phyloP scores from a whole-genome alignment of 768 basidiomycete species.

The Mycena maculata region DNA sequence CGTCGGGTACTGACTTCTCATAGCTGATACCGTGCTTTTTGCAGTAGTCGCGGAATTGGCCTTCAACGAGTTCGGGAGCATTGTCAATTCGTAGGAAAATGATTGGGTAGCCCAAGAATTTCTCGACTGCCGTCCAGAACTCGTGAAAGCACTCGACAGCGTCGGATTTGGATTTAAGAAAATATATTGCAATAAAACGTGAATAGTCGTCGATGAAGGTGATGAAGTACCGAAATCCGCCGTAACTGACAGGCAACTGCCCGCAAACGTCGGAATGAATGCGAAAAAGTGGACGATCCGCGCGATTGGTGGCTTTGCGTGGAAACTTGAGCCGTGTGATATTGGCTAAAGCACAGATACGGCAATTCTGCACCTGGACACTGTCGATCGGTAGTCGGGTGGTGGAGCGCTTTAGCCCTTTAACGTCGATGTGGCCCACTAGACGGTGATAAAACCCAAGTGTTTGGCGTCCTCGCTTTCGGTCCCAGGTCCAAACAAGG shows the following conservation, averaged over 20 bases:
- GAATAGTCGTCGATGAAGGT: conserved; percentile 42
- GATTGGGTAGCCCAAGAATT: not conserved
- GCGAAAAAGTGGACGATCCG: conserved; percentile 26
- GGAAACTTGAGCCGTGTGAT: conserved; percentile 30
- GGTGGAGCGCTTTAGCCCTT: conserved; percentile 31
- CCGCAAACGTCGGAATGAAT: conserved; percentile 38
- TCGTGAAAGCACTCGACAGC: conserved; percentile 21
- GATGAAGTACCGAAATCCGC: conserved; percentile 36
- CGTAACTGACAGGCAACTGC: conserved; percentile 19
- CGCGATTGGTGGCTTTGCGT: conserved; percentile 13
- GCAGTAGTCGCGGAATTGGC: conserved; percentile 32
- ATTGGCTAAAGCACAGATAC: conserved; percentile 29
- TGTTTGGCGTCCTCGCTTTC: not conserved
- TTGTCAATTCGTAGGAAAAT: conserved; percentile 36
- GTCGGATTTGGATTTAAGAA: conserved; percentile 14
- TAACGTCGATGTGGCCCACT: conserved; percentile 37
- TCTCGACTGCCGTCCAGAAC: conserved; percentile 19
- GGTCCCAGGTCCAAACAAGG: conserved; percentile 18
- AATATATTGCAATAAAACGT: no score
- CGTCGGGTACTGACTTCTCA: conserved; percentile 37
- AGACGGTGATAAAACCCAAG: conserved; percentile 31
- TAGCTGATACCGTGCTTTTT: conserved; percentile 34
- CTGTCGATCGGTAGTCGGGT: conserved; percentile 27
- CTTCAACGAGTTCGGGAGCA: conserved; percentile 38
- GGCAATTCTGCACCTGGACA: conserved; percentile 21